Base-by-base conservation (phyloP, 495 filamentous ascomycete genomes). In the Delitschia confertaspora region DNA sequence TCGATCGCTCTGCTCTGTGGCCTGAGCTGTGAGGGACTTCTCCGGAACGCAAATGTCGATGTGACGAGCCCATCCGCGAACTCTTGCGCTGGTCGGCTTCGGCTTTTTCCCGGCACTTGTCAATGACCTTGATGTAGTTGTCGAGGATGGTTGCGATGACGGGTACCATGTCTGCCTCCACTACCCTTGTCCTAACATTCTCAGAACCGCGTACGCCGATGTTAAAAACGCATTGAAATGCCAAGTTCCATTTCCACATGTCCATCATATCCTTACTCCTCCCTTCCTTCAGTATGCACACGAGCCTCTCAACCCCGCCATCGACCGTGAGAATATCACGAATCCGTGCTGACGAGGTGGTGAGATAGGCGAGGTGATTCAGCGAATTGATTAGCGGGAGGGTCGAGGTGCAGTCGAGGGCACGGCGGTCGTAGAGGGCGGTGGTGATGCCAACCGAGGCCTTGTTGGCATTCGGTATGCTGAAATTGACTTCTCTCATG, bases 231-330 rank as follows among this genome's bases (percentile, higher is more conserved):
- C 93, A 96, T 59, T 96, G 91, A 59, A 98, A 95, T 31, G 91
- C 91, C 38, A 98, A 72, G 58, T 95, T 98, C 91, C 91, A 98
- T 69, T 96, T 96, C 93, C 91, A 98, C 83, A 93, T 93, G 59
- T 94, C 88, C 88, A 95, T 95, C 79, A 95, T 78, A 62, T 96
- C 88, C 69, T 87, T 87, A 60, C 85, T 93, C 61, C 88, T 74
- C 49, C 91, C 91, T 63, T 91, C 83, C 67, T 98, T 98, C 58
- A 98, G 76, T 60, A 98, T 95, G 73, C 85, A 93, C 60, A 98
- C 86, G 50, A 98, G 68, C 50, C 89, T 66, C 72, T 98, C 91
- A 57, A 96, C 85, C 34, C 91, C 91, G 63, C 91, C 91, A 82
- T 98, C 91, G 63, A 98, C 85, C 25, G 88, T 95, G 37, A 98